These are phyloP conservation scores for Geopyxis carbonaria DNA, from an alignment of 495 filamentous ascomycete species.

Conservation along the genomic window DNA sequence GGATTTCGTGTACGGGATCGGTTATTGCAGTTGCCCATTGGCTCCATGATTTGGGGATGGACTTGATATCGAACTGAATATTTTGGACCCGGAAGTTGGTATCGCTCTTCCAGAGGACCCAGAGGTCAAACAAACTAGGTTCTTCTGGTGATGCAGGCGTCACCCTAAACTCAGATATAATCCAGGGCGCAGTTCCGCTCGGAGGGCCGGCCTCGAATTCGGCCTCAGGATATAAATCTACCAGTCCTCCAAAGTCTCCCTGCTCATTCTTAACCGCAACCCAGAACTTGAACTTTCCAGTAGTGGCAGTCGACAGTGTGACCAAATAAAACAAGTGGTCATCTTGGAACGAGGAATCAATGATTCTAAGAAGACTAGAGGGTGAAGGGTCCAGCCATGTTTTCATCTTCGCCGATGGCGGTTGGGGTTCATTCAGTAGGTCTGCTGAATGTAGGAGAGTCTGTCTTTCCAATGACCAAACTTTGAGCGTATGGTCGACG, in stretches of 20 bases:
- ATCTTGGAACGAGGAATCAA: conserved; percentile 39
- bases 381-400: conserved; percentile 57
- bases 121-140: conserved; percentile 41
- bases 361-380: conserved; percentile 52
- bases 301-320: conserved; percentile 70
- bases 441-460: conserved; percentile 55
- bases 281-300: conserved; percentile 95
- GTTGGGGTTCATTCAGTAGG: conserved; percentile 38
- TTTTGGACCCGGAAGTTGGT: conserved; percentile 57
- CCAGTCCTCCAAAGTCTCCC: conserved; percentile 28
- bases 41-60: conserved; percentile 42
- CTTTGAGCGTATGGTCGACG: conserved; percentile 67
- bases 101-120: conserved; percentile 80
- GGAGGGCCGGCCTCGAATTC: conserved; percentile 49
- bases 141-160: conserved; percentile 28
- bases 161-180: conserved; percentile 64
- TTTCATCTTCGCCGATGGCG: conserved; percentile 25
- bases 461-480: conserved; percentile 67
- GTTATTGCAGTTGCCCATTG: conserved; percentile 57
- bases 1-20: conserved; percentile 42
- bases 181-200: conserved; percentile 68
- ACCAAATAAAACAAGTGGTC: conserved; percentile 54
- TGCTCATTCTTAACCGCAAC: conserved; percentile 42
- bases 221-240: conserved; percentile 47
- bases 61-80: conserved; percentile 38